Percentiles rank a stretch among this genome's conserved stretches.
Conservation (phyloP, 768 basidiomycete species). For the Cubamyces sp. region DNA sequence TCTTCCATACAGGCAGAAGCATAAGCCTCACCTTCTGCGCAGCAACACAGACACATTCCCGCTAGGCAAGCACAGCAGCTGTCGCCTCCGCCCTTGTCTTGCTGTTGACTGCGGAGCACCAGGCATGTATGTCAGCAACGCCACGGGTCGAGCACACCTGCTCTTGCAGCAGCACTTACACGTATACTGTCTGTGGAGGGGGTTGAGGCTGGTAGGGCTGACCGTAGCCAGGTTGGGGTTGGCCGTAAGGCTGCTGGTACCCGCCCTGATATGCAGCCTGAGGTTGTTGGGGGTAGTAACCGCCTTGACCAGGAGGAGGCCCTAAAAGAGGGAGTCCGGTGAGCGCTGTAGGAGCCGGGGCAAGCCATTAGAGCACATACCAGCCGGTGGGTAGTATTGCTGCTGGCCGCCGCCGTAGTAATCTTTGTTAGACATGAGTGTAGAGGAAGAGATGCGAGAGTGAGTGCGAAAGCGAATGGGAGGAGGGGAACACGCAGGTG, state of each 20-base stretch:
- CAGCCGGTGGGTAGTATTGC: constrained; percentile 59
- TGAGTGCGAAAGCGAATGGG: constrained; percentile 11
- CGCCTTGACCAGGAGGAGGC: constrained; percentile 62
- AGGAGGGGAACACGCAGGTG: constrained; percentile 13
- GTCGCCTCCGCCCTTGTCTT: constrained; percentile 48
- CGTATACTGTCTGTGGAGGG: constrained; percentile 80
- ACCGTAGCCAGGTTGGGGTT: constrained; percentile 42
- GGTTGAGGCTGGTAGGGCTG: constrained; percentile 59
- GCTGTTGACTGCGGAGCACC: constrained; percentile 49
- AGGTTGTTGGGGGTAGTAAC: constrained; percentile 77
- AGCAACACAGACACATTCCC: constrained; percentile 67
- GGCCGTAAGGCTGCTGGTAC: constrained; percentile 42
- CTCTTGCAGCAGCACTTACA: constrained; percentile 50
- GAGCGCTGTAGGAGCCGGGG: neutral
- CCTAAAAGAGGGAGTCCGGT: constrained; percentile 40
- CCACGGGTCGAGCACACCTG: neutral
- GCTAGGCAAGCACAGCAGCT: constrained; percentile 71
- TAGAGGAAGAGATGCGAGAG: neutral
- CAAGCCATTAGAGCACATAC: constrained; percentile 33
- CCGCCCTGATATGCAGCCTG: constrained; percentile 63
- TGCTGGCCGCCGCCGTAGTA: constrained; percentile 62
- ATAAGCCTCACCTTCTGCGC: constrained; percentile 62
- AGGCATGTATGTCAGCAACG: neutral
- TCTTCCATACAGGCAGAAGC: neutral
- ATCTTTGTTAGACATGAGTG: constrained; percentile 65